These are phyloP conservation scores for Schwanniomyces polymorphus DNA, from an alignment of 805 yeast genomes.

Conservation along the genomic window DNA sequence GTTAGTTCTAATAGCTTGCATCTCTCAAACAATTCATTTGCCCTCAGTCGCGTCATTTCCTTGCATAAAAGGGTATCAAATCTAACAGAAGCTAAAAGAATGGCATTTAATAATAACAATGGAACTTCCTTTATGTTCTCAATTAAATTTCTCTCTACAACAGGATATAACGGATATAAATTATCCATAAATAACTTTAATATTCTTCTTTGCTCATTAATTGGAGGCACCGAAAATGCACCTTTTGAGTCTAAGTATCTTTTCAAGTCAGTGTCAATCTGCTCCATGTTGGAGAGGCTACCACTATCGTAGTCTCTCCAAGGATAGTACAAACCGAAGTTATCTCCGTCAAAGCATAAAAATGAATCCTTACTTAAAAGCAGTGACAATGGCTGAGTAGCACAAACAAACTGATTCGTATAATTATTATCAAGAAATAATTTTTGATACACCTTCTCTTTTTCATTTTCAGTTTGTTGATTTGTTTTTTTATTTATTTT, in stretches of 20 bases:
- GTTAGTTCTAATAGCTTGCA: slow-evolving; percentile 22
- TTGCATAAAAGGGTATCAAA: slow-evolving; percentile 12
- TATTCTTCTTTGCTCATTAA: slow-evolving; percentile 16
- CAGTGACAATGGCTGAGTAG: slow-evolving; percentile 31
- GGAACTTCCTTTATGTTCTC: slow-evolving; percentile 15
- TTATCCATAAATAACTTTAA: slow-evolving; percentile 15
- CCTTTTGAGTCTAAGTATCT: slow-evolving; percentile 19
- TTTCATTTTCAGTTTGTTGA: slow-evolving; percentile 2
- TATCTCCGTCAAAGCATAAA: slow-evolving; percentile 26
- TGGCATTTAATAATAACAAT: slow-evolving; percentile 23
- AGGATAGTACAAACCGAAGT: slow-evolving; percentile 25
- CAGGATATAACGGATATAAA: slow-evolving; percentile 25
- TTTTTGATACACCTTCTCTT: slow-evolving; percentile 22
- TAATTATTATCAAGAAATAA: slow-evolving; percentile 13
- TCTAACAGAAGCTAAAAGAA: slow-evolving; percentile 20
- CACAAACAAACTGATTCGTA: slow-evolving; percentile 24
- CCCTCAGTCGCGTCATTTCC: slow-evolving; percentile 14
- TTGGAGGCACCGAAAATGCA: slow-evolving; percentile 22
- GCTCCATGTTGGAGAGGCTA: slow-evolving; percentile 9
- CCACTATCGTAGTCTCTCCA: slow-evolving; percentile 21
- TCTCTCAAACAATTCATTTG: slow-evolving; percentile 18
- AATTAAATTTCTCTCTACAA: slow-evolving; percentile 18
- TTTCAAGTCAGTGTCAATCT: slow-evolving; percentile 19
- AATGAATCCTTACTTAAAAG: slow-evolving; percentile 27
- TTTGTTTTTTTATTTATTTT: neutral